Base-by-base conservation (phyloP, 495 filamentous ascomycete species). In the Neurospora sublineolata region DNA sequence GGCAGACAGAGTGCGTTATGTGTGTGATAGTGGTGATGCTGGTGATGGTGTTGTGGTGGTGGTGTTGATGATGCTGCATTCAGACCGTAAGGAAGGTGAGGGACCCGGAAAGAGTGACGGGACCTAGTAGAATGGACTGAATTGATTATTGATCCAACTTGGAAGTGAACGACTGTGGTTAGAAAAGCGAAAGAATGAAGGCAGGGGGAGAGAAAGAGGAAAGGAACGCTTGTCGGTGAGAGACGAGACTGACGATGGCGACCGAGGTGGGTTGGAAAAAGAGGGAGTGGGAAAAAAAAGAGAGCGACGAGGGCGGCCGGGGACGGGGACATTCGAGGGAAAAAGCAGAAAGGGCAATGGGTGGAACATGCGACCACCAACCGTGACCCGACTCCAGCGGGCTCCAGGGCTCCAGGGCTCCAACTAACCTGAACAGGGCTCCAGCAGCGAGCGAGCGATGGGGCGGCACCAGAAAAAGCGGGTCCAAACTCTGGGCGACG, bases 91-190 rank as follows among this genome's bases (percentile, higher is more conserved):
- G 74, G 73, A 79, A 78, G 70, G 75, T 75, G 75, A 76, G 70
- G 69, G 75, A 77, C 72, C 80, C 80, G 80, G 71, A 82, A 82
- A 75, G 80, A 81, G 75, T 81, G 80, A 78, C 76, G 80, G 79
- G 74, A 72, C 70, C 74, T 76, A 40, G 40, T 67, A 60, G 70
- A 77, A 71, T 70, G 72, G 76, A 76, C 70, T 75, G 72, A 79
- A 77, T 73, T 69, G 72, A 69, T 77, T 40, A 73, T 76, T 81
- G 52, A 64, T 64, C 72, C 75, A 80, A 36, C 33, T 36, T 36
- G 33, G 33, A 36, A 82, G 80, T 72, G 80, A 82, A 78, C 76
- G 80, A 82, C 80, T 80, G 76, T 79, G 79, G 79, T 79, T 77
- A 80, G 79, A 76, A 78, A 79, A 80, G 76, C 72, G 73, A 80